These are phyloP conservation scores for Penicillium herquei DNA, from an alignment of 495 filamentous ascomycete genomes.

Conservation along the genomic window DNA sequence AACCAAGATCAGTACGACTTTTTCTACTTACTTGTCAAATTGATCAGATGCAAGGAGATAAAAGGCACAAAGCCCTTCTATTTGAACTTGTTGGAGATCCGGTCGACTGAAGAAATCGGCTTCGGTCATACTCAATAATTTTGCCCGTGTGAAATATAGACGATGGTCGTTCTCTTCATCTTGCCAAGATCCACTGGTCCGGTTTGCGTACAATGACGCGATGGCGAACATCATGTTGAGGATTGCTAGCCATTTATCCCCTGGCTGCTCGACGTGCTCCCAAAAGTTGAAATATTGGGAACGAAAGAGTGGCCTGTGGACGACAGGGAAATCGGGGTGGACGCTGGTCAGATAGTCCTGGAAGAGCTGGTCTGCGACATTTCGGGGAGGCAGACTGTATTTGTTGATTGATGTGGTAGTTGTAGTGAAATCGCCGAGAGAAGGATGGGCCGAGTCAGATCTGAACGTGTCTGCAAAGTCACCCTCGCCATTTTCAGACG, in stretches of 20 bases:
- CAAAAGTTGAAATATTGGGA: conserved; percentile 39
- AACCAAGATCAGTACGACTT: too few species aligned
- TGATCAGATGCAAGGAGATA: conserved; percentile 59
- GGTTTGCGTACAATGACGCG: conserved; percentile 24
- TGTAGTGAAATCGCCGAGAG: not conserved
- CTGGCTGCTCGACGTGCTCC: conserved; percentile 31
- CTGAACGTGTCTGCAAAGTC: not conserved
- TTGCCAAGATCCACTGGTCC: conserved; percentile 42
- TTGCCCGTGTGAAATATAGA: conserved; percentile 56
- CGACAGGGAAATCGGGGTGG: conserved; percentile 56
- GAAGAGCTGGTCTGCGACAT: conserved; percentile 43
- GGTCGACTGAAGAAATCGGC: conserved; percentile 46
- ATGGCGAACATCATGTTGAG: conserved; percentile 64
- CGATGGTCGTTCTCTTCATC: conserved; percentile 34
- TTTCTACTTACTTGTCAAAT: conserved; percentile 45
- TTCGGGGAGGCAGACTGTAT: not conserved
- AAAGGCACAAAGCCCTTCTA: conserved; percentile 54
- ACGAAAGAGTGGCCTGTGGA: conserved; percentile 43
- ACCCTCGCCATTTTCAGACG: not conserved
- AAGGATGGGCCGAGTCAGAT: not conserved
- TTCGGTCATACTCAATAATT: conserved; percentile 50
- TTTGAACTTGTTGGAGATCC: conserved; percentile 55
- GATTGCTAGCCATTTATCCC: conserved; percentile 54
- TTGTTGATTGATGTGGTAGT: not conserved
- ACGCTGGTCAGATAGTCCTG: conserved; percentile 54